phyloP scores from a whole-genome alignment of 2,329 filamentous ascomycete species.

The Ciborinia camelliae region DNA sequence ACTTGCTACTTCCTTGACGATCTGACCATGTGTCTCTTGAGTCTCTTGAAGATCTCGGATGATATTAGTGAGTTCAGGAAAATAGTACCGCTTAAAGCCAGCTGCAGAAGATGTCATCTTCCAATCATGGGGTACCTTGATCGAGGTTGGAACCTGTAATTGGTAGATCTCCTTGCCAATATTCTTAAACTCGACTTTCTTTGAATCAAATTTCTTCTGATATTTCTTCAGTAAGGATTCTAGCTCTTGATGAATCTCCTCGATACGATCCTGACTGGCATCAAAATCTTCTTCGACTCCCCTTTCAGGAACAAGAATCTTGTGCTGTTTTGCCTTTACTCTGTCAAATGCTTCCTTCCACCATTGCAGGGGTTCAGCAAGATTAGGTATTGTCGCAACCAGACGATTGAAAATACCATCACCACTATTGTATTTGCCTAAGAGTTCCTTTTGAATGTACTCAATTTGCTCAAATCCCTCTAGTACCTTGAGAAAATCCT shows the following conservation, averaged over 20 bases:
- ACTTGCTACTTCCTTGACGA: slow-evolving; percentile 78
- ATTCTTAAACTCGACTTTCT: slow-evolving; percentile 68
- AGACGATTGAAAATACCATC: slow-evolving; percentile 82
- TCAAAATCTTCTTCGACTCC: slow-evolving; percentile 94
- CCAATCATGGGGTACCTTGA: slow-evolving; percentile 85
- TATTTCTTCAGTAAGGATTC: slow-evolving; percentile 67
- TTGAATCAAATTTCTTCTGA: slow-evolving; percentile 71
- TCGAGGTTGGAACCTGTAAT: slow-evolving; percentile 78
- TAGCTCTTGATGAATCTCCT: slow-evolving; percentile 71
- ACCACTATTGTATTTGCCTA: slow-evolving; percentile 69
- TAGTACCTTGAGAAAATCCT: slow-evolving; percentile 89
- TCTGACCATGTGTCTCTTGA: slow-evolving; percentile 88
- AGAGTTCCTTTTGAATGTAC: slow-evolving; percentile 74
- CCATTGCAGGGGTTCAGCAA: slow-evolving; percentile 68
- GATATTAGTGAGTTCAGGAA: slow-evolving; percentile 73
- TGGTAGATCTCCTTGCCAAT: slow-evolving; percentile 98
- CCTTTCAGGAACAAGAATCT: slow-evolving; percentile 76
- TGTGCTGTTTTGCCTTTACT: slow-evolving; percentile 70
- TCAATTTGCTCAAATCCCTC: slow-evolving; percentile 98
- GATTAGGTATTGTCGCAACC: slow-evolving; percentile 79
- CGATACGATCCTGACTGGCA: slow-evolving; percentile 70
- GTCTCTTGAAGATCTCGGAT: slow-evolving; percentile 89
- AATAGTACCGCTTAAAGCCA: slow-evolving; percentile 91
- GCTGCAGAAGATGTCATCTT: slow-evolving; percentile 94
- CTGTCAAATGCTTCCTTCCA: slow-evolving; percentile 95